phyloP scores from a whole-genome alignment of 1,139 yeast genomes.

The Pichia sp. region DNA sequence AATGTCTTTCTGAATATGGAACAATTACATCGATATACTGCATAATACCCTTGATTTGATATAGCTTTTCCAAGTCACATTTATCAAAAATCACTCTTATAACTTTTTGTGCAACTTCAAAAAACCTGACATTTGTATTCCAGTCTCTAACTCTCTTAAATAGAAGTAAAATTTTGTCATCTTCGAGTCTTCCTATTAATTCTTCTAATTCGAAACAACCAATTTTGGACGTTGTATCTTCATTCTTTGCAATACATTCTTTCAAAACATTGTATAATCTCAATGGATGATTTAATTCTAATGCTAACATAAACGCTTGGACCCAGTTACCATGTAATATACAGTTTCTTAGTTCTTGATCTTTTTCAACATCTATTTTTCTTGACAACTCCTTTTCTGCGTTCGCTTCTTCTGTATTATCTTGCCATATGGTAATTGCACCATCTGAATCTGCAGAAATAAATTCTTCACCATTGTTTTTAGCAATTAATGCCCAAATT shows the following conservation, averaged over 20 bases:
- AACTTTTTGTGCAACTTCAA: constrained; percentile 72
- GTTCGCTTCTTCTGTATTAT: constrained; percentile 66
- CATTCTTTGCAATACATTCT: constrained; percentile 43
- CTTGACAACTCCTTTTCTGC: constrained; percentile 44
- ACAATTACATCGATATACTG: constrained; percentile 64
- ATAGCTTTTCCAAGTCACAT: constrained; percentile 49
- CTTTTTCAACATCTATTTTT: constrained; percentile 69
- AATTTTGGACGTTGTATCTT: constrained; percentile 43
- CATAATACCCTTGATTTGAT: constrained; percentile 63
- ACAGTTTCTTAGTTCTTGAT: constrained; percentile 73
- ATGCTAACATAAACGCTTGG: constrained; percentile 79
- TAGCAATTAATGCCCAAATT: constrained; percentile 80
- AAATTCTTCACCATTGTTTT: constrained; percentile 61
- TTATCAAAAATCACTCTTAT: constrained; percentile 56
- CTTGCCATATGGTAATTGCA: constrained; percentile 80
- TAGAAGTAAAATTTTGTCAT: constrained; percentile 54
- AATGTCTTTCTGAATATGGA: constrained; percentile 87
- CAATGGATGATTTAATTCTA: constrained; percentile 83
- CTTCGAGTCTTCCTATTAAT: constrained; percentile 51
- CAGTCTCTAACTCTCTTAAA: constrained; percentile 83
- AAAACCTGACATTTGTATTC: constrained; percentile 85
- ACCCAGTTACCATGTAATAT: constrained; percentile 74
- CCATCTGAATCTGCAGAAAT: constrained; percentile 96
- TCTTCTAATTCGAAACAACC: constrained; percentile 62
- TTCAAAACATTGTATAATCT: constrained; percentile 65